phyloP scores from a whole-genome alignment of 2,329 filamentous ascomycete genomes.

The Lizonia empirigonia region DNA sequence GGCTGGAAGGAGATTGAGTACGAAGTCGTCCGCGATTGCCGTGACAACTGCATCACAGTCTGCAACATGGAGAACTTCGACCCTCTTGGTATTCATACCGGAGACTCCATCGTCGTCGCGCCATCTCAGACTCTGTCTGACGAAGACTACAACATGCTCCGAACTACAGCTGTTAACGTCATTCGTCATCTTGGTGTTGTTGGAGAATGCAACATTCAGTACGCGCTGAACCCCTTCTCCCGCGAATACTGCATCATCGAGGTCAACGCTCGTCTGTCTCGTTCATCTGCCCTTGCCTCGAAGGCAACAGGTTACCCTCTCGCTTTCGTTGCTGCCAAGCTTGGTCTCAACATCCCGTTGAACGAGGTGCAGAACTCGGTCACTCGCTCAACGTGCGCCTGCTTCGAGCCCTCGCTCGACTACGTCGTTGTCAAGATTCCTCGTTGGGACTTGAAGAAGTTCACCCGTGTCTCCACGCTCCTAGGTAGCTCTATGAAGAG shows the following conservation, averaged over 20 bases:
- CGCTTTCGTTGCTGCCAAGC: conserved; percentile 95
- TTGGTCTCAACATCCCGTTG: conserved; percentile 90
- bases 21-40: conserved; percentile 92
- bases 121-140: conserved; percentile 96
- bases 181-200: conserved; percentile 97
- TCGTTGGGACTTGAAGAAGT: conserved; percentile 98
- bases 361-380: conserved; percentile 97
- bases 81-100: conserved; percentile 95
- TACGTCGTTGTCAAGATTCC: conserved; percentile 99
- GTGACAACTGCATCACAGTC: conserved; percentile 98
- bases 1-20: conserved; percentile 99
- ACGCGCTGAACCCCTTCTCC: conserved; percentile 93
- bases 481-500: conserved; percentile 99
- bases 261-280: conserved; percentile 93
- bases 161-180: conserved; percentile 95
- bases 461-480: conserved; percentile 92
- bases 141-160: conserved; percentile 98
- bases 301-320: conserved; percentile 97
- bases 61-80: conserved; percentile 99
- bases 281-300: conserved; percentile 92
- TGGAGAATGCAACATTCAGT: conserved; percentile 99
- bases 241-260: conserved; percentile 99
- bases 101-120: conserved; percentile 96
- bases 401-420: conserved; percentile 97
- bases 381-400: conserved; percentile 93